Base-by-base conservation (phyloP, 495 filamentous ascomycete species). In the Talaromyces wortmannii region DNA sequence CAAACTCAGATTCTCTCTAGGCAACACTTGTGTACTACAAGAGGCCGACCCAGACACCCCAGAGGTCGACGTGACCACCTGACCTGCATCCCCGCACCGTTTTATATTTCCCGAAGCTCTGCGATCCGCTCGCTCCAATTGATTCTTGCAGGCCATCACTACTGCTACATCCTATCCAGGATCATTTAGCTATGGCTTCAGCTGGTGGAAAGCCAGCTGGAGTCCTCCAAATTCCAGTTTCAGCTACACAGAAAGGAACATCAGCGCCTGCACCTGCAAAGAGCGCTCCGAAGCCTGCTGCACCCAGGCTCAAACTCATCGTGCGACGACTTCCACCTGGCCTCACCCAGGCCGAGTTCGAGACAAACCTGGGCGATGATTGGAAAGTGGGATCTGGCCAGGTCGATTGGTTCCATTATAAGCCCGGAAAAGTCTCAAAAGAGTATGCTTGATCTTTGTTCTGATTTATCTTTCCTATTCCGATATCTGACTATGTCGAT, bases 251-350 rank as follows among this genome's bases (percentile, higher is more conserved):
- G 55, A 87, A 87, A 58, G 68, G 78, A 49, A 57, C 78, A 45
- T 78, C 75, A 45, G 58, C 73, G 53, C 31, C 52, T 12, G 63
- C 63, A 8, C 63, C 76, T 45, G 60, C 58, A 44, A 75, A 62
- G 57, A 70, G 63, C 31, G 68, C 77, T 53, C 69, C 73, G n/a
- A 91, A 85, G 61, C 70, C 80, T 5, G 66, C 82, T 8, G 68
- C 75, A 29, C 79, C 83, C 31, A 85, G 88, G 44, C 78, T 95
- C 59, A 98, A 96, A 74, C 77, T 96, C 7, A 72, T 94, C n/a
- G 71, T 96, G 15, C 83, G 94, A 55, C 80, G 92, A 52, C 79
- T 98, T 10, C 89, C 94, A 4, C 95, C 94, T 6, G 87, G 87
- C 2, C 74, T 97, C 58, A 96, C 87, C 3, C 84, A 90, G 60